Evolutionary conservation across 2,329 filamentous ascomycete species (phyloP).

Genomic region (Pseudocercospora fijiensis): DNA sequence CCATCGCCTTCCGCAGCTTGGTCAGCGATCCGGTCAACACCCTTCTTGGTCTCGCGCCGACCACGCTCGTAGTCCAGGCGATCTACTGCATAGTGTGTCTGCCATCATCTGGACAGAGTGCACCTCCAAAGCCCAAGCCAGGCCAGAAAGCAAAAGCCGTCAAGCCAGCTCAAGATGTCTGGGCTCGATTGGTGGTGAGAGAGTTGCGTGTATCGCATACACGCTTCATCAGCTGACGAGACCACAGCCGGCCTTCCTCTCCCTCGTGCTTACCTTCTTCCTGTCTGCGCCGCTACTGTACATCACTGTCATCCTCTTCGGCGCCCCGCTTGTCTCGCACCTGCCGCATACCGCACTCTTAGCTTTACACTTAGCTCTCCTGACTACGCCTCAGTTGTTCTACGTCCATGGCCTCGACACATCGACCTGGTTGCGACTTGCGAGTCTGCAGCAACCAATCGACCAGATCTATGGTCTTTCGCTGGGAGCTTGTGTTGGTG

Average conservation of each 20-base stretch:
- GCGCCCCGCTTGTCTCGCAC: conserved; percentile 84
- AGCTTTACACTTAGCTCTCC: conserved; percentile 75
- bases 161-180: conserved; percentile 54
- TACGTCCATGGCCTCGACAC: conserved; percentile 80
- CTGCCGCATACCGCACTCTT: conserved; percentile 73
- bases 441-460: conserved; percentile 68
- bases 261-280: conserved; percentile 59
- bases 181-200: conserved; percentile 46
- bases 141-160: conserved; percentile 48
- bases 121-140: conserved; percentile 44
- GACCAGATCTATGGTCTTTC: conserved; percentile 83
- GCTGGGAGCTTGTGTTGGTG: conserved; percentile 74
- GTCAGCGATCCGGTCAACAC: conserved; percentile 68
- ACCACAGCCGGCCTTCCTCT: conserved; percentile 65
- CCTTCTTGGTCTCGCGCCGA: conserved; percentile 61
- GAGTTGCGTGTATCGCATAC: not conserved
- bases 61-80: conserved; percentile 64
- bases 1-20: conserved; percentile 63
- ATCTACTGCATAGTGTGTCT: conserved; percentile 60
- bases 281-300: conserved; percentile 59
- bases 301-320: conserved; percentile 76
- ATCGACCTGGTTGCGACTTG: conserved; percentile 66
- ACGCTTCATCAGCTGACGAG: not conserved
- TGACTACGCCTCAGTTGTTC: conserved; percentile 75
- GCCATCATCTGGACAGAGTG: conserved; percentile 50